Base-by-base conservation (phyloP, 1,139 yeast species). In the Taphrina wiesneri region DNA sequence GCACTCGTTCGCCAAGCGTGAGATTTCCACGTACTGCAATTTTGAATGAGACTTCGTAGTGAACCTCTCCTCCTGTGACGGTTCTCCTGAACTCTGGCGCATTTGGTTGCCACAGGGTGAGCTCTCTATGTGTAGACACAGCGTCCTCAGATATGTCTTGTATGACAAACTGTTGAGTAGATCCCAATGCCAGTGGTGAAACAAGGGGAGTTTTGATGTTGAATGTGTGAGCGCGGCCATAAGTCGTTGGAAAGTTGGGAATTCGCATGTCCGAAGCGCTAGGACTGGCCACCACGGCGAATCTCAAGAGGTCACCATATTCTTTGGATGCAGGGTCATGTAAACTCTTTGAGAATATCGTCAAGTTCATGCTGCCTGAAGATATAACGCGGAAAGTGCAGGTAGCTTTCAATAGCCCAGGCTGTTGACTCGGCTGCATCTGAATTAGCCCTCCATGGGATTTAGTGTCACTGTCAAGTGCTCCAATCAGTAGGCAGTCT, bases 121-220 rank as follows among this genome's bases (percentile, higher is more conserved):
- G 54, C 15, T 15, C 26, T 26, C 26, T 26, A 7, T 25, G 34
- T 13, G 21, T 25, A 9, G 36, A 13, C 36, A n/a, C 3, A n/a
- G 59, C 59, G 9, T 36, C n/a, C 11, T 39, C 49, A 5, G 59
- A 39, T 2, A 54, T 23, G 36, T 54, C 59, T 13, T 54, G 21
- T 15, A 54, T 17, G 21, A 54, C 39, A 25, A 54, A 39, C 7
- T 54, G n/a, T 13, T 54, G 36, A 2, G 34, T n/a, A 1, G 47
- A 6, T 5, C 36, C 26, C 11, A 25, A 13, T 6, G 32, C 34
- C 39, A 54, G 23, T 25, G 59, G 46, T 13, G 46, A 36, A 9
- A 54, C 26, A 9, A 54, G 39, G 6, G 59, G 59, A 6, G 59
- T 19, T n/a, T 11, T 21, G 25, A 54, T 23, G 17, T 11, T 54